Evolutionary conservation across 257 asterid genomes (phyloP).

Genomic region (Solanum neorickii): DNA sequence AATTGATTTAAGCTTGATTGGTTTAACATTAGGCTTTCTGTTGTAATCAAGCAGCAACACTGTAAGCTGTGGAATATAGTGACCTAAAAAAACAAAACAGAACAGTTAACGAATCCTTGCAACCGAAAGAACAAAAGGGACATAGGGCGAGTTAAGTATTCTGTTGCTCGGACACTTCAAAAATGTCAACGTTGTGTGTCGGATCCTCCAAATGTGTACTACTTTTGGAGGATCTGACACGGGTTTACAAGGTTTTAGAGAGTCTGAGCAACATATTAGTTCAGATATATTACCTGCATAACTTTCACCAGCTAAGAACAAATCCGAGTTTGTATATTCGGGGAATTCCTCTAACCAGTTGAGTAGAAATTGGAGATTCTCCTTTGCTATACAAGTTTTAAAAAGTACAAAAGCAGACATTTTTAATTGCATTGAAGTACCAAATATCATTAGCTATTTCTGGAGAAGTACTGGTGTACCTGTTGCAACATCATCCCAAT

Average conservation of each 20-base stretch:
- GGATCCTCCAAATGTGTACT: not conserved
- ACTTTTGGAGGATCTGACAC: not conserved
- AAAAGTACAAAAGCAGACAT: not conserved
- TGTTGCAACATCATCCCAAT: conserved; percentile 11
- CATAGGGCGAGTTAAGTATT: not conserved
- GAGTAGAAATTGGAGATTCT: conserved; percentile 12
- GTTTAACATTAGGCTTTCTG: not conserved
- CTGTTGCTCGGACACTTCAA: not conserved
- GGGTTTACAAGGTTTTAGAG: not conserved
- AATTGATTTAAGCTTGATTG: conserved; percentile 19
- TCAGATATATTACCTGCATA: conserved; percentile 1
- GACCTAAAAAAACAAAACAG: not conserved
- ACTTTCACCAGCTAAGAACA: conserved; percentile 21
- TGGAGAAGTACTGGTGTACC: not conserved
- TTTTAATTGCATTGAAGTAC: no score
- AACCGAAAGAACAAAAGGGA: not conserved
- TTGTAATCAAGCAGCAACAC: conserved; percentile 13
- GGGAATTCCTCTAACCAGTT: conserved; percentile 18
- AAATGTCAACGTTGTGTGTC: not conserved
- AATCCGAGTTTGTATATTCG: not conserved
- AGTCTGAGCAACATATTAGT: not conserved
- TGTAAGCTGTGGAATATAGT: conserved; percentile 18
- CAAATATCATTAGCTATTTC: not conserved
- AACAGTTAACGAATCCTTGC: not conserved
- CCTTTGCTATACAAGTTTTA: conserved; percentile 1